Evolutionary conservation across 305 asterid species (phyloP).

Genomic region (Fraxinus sp.): DNA sequence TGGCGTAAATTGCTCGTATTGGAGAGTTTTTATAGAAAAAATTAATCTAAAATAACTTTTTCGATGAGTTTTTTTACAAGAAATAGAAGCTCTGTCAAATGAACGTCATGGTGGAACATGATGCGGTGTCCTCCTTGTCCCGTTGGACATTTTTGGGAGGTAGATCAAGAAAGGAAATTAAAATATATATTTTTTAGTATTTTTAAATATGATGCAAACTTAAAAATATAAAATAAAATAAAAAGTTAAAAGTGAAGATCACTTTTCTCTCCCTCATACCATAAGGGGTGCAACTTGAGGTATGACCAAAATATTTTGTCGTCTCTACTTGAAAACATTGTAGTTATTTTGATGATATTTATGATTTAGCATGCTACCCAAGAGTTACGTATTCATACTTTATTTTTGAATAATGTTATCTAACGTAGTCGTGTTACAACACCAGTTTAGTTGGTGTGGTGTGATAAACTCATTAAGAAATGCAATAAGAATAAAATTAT

Average conservation of each 20-base stretch:
- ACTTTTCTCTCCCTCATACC: not conserved
- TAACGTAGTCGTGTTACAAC: not conserved
- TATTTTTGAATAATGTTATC: not conserved
- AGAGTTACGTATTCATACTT: not conserved
- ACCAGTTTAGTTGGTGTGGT: not conserved
- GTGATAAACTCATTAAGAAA: not conserved
- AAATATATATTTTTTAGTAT: too few relatives aligned
- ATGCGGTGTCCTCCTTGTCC: not conserved
- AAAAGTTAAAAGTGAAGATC: too few relatives aligned
- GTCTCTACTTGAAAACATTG: not conserved
- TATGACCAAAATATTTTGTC: not conserved
- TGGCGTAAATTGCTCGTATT: not conserved
- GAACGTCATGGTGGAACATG: not conserved
- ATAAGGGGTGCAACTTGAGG: not conserved
- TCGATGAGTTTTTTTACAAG: not conserved
- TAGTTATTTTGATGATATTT: not conserved
- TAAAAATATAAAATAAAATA: too few relatives aligned
- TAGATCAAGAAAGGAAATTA: not conserved
- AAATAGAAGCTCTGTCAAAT: not conserved
- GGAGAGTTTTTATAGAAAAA: too few relatives aligned
- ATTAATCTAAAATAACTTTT: not conserved
- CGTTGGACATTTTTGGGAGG: not conserved
- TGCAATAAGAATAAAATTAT: not conserved
- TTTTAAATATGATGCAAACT: not conserved
- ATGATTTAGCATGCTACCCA: not conserved